Conservation (phyloP, 768 basidiomycete genomes). For the Boletus sp. region DNA sequence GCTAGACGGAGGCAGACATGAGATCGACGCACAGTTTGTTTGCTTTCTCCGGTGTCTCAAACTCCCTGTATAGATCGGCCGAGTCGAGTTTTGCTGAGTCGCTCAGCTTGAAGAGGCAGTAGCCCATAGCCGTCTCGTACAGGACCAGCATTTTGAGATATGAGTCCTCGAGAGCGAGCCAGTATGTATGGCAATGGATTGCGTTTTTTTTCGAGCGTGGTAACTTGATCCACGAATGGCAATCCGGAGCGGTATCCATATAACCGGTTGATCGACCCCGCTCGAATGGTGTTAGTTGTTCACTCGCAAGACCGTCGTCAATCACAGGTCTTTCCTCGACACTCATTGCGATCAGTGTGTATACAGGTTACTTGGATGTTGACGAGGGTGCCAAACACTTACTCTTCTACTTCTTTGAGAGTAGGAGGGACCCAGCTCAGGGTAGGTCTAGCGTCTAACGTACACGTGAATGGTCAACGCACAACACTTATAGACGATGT, state of each 20-base stretch:
- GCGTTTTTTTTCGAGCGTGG: conserved; percentile 34
- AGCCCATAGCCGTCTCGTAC: conserved; percentile 94
- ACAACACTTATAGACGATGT: conserved; percentile 45
- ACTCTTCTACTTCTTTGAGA: conserved; percentile 64
- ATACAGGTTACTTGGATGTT: conserved; percentile 46
- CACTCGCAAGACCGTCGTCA: not conserved
- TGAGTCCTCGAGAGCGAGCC: not conserved
- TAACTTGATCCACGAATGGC: conserved; percentile 26
- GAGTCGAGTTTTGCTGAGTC: conserved; percentile 84
- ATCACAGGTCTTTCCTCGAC: not conserved
- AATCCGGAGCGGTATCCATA: not conserved
- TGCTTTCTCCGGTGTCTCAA: conserved; percentile 88
- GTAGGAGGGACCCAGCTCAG: conserved; percentile 40
- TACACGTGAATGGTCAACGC: not conserved
- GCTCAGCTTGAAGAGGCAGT: conserved; percentile 95
- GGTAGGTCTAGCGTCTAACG: conserved; percentile 22
- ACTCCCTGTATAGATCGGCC: conserved; percentile 87
- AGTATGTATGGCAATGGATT: not conserved
- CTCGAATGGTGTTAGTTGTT: not conserved
- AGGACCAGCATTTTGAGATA: conserved; percentile 78
- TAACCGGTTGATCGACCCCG: not conserved
- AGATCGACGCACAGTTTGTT: conserved; percentile 74
- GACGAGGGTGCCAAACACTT: conserved; percentile 49
- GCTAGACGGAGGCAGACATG: conserved; percentile 9
- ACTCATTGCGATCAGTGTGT: conserved; percentile 30